Evolutionary conservation across 2,329 filamentous ascomycete genomes (phyloP), one percentile per base, ranked within the genome.

Genomic region (Phialemonium atrogriseum): DNA sequence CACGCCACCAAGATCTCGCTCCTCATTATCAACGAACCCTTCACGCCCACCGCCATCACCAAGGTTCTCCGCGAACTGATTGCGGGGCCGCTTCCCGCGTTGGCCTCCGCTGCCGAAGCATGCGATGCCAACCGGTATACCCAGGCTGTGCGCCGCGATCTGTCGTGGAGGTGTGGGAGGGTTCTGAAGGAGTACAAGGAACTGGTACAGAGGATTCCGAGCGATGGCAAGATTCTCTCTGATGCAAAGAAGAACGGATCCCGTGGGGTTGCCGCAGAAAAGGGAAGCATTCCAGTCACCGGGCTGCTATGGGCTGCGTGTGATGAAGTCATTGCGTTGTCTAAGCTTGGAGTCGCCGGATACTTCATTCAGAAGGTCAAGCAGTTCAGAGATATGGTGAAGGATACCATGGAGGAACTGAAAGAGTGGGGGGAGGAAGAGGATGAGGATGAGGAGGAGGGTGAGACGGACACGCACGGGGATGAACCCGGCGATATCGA

Each of bases 1-100:
- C 86, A 95, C 51, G 74, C 80, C 2, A 94, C 87, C 5, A 94
- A 94, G 41, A 68, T 95, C 16, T 89, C 84, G 0, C 77, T 95
- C 1, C 71, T 96, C 10, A 73, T 91, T 2, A 82, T 93, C 48
- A 94, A 84, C 48, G 73, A 84, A 12, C 88, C 89, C 1, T 93
- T 94, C 44, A 91, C 87, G 0, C 78, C 84, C 0, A 77, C 79
- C 1, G 88, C 85, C 5, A 68, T 94, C 20, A 61, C 59, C 8
- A 77, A 70, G 15, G 76, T 93, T 10, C 61, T 95, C 5, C 68
- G 73, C 20, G 77, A 87, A 36, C 67, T 94, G n/a, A 69, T 79
- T 14, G 68, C 73, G 10, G 77, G 77, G 0, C 76, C 84, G n/a
- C 66, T 94, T 0, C 82, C 84, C 0, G 83, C 76, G 3, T 65